A percentile compares a stretch with the other conserved stretches of the same genome.
Evolutionary conservation across 2,329 filamentous ascomycete genomes (phyloP).

Genomic region (Sporothrix luriei): DNA sequence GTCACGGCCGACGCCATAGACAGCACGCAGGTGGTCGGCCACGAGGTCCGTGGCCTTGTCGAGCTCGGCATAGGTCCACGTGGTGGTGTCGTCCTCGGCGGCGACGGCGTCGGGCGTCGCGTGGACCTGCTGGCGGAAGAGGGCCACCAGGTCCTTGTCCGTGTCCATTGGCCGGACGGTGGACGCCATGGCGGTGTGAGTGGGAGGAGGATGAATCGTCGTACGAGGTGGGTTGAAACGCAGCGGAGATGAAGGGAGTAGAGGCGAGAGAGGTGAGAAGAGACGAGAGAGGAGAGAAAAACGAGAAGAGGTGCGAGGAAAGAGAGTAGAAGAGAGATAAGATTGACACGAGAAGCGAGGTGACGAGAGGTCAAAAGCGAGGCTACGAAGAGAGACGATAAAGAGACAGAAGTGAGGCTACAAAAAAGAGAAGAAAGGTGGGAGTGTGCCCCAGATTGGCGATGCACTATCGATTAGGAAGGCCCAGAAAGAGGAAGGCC

Average conservation of each 20-base stretch:
- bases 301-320: too few relatives aligned
- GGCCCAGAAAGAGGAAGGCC: background rate
- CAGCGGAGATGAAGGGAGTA: too few relatives aligned
- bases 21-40: conserved; percentile 61
- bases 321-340: too few relatives aligned
- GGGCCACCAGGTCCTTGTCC: conserved; percentile 70
- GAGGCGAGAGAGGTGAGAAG: too few relatives aligned
- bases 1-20: conserved; percentile 70
- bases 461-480: conserved; percentile 25
- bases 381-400: background rate
- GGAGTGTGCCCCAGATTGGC: conserved; percentile 15
- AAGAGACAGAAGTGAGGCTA: background rate
- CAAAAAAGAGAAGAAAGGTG: background rate
- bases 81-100: conserved; percentile 68
- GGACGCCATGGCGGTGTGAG: background rate
- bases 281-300: too few relatives aligned
- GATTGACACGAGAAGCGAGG: too few relatives aligned
- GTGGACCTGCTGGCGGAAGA: conserved; percentile 69
- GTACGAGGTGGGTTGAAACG: too few relatives aligned
- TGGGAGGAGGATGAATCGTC: too few relatives aligned
- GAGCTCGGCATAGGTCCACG: conserved; percentile 73
- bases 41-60: conserved; percentile 68
- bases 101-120: conserved; percentile 70
- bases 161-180: conserved; percentile 58
- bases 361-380: too few relatives aligned